Percentiles rank a stretch among this genome's conserved stretches.
These are phyloP conservation scores for Discostella stelligeroides DNA, from an alignment of 108 stramenopile species.

Conservation along the genomic window DNA sequence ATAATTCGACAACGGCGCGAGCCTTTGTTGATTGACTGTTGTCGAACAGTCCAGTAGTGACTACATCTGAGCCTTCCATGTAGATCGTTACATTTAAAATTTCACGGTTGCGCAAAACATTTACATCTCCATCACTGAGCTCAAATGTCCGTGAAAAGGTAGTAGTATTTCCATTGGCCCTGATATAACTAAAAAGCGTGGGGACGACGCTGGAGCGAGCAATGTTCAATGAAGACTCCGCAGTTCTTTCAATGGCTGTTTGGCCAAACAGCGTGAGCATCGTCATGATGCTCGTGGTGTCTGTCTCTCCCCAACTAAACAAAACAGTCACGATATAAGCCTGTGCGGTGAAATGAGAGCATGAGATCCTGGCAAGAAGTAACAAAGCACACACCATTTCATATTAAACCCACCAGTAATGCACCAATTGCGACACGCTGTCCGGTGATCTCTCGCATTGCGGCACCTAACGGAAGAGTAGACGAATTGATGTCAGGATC, in stretches of 20 bases:
- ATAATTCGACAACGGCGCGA: slow-evolving; percentile 50
- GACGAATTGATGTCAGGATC: background rate
- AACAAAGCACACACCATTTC: background rate
- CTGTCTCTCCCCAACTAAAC: background rate
- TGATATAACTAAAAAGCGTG: slow-evolving; percentile 48
- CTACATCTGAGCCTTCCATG: slow-evolving; percentile 1
- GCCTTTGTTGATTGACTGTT: slow-evolving; percentile 17
- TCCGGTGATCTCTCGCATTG: slow-evolving; percentile 79
- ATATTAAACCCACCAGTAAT: slow-evolving; percentile 36
- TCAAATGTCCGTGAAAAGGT: slow-evolving; percentile 17
- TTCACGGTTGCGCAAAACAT: slow-evolving; percentile 58
- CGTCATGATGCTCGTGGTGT: slow-evolving; percentile 7
- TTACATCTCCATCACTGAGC: slow-evolving; percentile 18
- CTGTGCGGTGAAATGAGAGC: background rate
- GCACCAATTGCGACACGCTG: slow-evolving; percentile 76
- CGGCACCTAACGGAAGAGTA: slow-evolving; percentile 45
- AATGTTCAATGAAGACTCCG: slow-evolving; percentile 51
- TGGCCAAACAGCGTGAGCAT: slow-evolving; percentile 42
- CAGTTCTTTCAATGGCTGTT: slow-evolving; percentile 32
- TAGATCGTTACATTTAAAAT: slow-evolving; percentile 54
- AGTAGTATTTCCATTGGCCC: slow-evolving; percentile 26
- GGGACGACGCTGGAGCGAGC: slow-evolving; percentile 63
- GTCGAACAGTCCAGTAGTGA: slow-evolving; percentile 59
- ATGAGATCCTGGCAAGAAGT: slow-evolving; percentile 3
- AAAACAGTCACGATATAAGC: background rate